Evolutionary conservation across 306 rosid genomes (phyloP).

Genomic region (Astragalus membranaceus): DNA sequence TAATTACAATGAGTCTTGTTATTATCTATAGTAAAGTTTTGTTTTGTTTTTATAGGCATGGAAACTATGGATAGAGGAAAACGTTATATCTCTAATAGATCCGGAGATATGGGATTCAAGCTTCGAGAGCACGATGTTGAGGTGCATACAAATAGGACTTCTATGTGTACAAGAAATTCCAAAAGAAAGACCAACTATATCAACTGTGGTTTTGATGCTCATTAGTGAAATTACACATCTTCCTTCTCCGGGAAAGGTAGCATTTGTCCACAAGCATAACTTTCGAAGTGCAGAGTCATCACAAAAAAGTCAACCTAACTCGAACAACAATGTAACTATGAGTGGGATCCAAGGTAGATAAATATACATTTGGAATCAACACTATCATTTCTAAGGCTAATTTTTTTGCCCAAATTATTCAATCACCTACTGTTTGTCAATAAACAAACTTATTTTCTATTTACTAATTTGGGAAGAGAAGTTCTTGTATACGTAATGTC

Average conservation of each 20-base stretch:
- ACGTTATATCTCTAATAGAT: no score
- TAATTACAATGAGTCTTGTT: no score
- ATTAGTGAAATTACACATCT: conserved; percentile 4
- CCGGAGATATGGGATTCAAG: conserved; percentile 3
- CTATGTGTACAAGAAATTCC: conserved; percentile 22
- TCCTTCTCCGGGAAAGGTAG: conserved; percentile 13
- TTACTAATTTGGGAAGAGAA: no score
- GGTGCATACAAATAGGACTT: conserved; percentile 24
- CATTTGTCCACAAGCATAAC: conserved; percentile 14
- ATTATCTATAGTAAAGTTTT: not conserved
- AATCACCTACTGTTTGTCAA: no score
- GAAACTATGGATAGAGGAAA: no score
- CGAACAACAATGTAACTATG: no score
- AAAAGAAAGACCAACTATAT: conserved; percentile 28
- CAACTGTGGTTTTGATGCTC: conserved; percentile 25
- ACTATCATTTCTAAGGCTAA: no score
- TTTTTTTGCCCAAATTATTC: no score
- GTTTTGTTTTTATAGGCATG: not conserved
- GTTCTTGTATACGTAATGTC: no score
- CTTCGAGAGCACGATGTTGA: conserved; percentile 10
- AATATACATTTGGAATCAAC: no score
- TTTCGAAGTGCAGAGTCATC: not conserved
- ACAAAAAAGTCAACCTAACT: not conserved
- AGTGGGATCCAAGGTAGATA: not conserved
- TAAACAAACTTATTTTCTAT: no score